Evolutionary conservation across 257 asterid species (phyloP).

Genomic region (Scutellaria barbata): DNA sequence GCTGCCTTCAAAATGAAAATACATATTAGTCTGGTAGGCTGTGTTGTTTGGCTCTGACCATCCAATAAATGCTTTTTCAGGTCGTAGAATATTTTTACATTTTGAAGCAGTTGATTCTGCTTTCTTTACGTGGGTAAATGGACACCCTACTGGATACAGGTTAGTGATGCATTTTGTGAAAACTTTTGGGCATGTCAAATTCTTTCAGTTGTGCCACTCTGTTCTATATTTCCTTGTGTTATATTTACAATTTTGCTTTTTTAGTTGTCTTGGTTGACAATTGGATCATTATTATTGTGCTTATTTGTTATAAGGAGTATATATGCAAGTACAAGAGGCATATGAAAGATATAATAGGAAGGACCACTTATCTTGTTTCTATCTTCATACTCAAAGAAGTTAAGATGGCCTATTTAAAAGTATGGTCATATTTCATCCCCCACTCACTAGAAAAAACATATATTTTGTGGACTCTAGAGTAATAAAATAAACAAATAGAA

Average conservation of each 20-base stretch:
- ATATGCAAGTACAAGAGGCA: conserved; percentile 10
- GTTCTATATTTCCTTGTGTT: conserved; percentile 5
- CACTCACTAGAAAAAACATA: neutral
- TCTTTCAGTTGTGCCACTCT: conserved; percentile 21
- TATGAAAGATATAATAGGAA: neutral
- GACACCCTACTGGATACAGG: conserved; percentile 92
- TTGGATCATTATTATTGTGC: neutral
- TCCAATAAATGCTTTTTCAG: conserved; percentile 53
- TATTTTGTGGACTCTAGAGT: neutral
- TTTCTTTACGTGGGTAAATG: conserved; percentile 92
- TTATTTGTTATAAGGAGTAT: neutral
- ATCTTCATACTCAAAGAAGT: too few relatives aligned
- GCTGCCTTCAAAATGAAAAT: neutral
- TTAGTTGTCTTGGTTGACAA: conserved; percentile 4
- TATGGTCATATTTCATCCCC: neutral
- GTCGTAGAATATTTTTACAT: conserved; percentile 86
- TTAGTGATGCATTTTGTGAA: conserved; percentile 43
- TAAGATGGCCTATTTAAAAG: neutral
- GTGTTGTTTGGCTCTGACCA: conserved; percentile 28
- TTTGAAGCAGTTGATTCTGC: conserved; percentile 99
- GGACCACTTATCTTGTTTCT: neutral
- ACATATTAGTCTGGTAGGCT: neutral
- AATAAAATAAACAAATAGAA: neutral
- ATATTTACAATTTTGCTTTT: conserved; percentile 6
- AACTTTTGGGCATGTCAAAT: conserved; percentile 13